Evolutionary conservation across 2,329 filamentous ascomycete genomes (phyloP).

Genomic region (Torrubiella hemipterigena): DNA sequence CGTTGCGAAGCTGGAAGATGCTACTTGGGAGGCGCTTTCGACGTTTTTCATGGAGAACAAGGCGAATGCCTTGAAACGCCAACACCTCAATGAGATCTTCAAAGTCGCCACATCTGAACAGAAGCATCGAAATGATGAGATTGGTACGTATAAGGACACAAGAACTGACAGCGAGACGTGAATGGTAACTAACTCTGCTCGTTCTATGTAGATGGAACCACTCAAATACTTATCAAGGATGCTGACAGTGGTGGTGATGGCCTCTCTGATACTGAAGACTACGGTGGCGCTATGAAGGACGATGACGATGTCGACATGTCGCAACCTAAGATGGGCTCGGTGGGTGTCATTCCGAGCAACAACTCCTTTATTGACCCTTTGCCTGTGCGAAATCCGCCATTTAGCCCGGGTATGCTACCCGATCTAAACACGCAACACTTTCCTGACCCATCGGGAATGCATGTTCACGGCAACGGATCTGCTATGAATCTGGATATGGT

Average conservation of each 20-base stretch:
- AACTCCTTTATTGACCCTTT: constrained; percentile 28
- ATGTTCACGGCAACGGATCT: no score
- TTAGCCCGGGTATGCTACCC: constrained; percentile 26
- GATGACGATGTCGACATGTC: constrained; percentile 28
- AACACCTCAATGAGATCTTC: constrained; percentile 48
- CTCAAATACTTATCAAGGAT: constrained; percentile 36
- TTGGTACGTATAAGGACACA: constrained; percentile 33
- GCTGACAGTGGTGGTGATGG: constrained; percentile 38
- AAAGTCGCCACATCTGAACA: constrained; percentile 46
- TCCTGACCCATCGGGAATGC: no score
- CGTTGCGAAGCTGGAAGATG: constrained; percentile 44
- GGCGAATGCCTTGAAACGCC: constrained; percentile 41
- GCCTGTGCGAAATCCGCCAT: constrained; percentile 29
- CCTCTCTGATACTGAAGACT: constrained; percentile 36
- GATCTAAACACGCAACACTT: constrained; percentile 29
- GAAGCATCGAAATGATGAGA: constrained; percentile 40
- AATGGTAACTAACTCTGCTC: no score
- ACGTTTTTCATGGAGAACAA: constrained; percentile 47
- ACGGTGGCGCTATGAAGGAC: constrained; percentile 26
- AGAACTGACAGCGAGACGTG: no score
- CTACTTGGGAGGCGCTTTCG: constrained; percentile 45
- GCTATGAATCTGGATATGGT: constrained; percentile 34
- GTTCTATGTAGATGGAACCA: constrained; percentile 36
- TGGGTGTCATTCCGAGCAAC: constrained; percentile 10
- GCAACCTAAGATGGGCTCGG: constrained; percentile 20